These are phyloP conservation scores for Trypanosoma cruzi DNA, from an alignment of 208 protist species.

Conservation along the genomic window DNA sequence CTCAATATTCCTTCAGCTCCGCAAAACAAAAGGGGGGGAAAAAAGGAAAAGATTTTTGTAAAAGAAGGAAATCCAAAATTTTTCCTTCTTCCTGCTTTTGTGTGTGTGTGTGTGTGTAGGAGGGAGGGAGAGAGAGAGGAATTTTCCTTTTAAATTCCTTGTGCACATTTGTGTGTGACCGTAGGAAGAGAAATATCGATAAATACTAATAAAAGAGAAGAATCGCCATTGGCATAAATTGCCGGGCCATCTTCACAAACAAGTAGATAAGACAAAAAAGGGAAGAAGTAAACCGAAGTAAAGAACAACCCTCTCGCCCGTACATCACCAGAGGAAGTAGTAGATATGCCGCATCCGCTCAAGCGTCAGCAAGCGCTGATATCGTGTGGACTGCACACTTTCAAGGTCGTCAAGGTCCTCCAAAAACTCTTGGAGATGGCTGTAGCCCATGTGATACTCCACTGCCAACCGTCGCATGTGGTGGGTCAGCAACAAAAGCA, in stretches of 20 bases:
- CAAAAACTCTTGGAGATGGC: slow-evolving; percentile 55
- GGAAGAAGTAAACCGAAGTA: too few relatives aligned
- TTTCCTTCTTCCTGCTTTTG: background rate
- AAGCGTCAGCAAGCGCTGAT: slow-evolving; percentile 53
- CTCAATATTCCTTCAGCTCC: background rate
- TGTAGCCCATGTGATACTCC: slow-evolving; percentile 45
- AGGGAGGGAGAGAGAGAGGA: too few relatives aligned
- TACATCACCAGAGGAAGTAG: slow-evolving; percentile 43
- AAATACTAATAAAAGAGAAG: too few relatives aligned
- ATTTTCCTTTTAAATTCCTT: too few relatives aligned
- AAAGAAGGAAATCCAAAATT: slow-evolving; percentile 1
- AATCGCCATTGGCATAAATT: too few relatives aligned
- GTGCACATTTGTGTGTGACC: too few relatives aligned
- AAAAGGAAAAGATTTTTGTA: slow-evolving; percentile 4
- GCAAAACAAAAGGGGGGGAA: slow-evolving; percentile 1
- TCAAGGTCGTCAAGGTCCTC: slow-evolving; percentile 77
- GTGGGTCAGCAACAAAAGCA: slow-evolving; percentile 73
- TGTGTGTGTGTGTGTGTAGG: too few relatives aligned
- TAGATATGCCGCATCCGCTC: slow-evolving; percentile 70
- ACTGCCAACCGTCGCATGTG: slow-evolving; percentile 56
- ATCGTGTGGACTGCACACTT: slow-evolving; percentile 44
- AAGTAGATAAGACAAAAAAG: too few relatives aligned
- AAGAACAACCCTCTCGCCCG: too few relatives aligned
- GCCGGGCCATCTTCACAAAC: too few relatives aligned
- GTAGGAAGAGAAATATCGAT: too few relatives aligned